Evolutionary conservation across 2,329 filamentous ascomycete species (phyloP).

Genomic region (Cladophialophora yegresii): DNA sequence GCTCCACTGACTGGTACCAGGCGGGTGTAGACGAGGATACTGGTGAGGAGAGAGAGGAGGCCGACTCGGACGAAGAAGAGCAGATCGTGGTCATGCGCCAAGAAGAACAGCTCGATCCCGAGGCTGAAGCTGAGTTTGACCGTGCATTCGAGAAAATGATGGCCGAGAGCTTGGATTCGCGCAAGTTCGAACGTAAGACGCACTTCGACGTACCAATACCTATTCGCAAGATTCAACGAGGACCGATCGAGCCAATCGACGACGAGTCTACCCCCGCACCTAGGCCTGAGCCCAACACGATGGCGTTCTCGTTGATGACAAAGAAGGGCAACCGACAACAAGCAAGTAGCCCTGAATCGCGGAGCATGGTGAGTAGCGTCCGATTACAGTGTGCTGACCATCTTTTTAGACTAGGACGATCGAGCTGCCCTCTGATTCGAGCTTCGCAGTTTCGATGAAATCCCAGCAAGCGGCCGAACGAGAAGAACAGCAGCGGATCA

Average conservation of each 20-base stretch:
- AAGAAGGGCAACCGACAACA: slow-evolving; percentile 96
- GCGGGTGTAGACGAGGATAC: slow-evolving; percentile 43
- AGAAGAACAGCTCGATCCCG: slow-evolving; percentile 86
- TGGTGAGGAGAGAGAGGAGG: slow-evolving; percentile 46
- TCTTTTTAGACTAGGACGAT: slow-evolving; percentile 77
- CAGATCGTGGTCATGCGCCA: slow-evolving; percentile 88
- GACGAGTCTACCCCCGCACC: slow-evolving; percentile 37
- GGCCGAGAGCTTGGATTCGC: slow-evolving; percentile 91
- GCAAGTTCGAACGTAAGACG: slow-evolving; percentile 92
- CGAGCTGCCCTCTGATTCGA: slow-evolving; percentile 81
- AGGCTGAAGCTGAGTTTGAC: slow-evolving; percentile 95
- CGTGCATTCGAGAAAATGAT: slow-evolving; percentile 98
- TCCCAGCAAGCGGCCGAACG: slow-evolving; percentile 91
- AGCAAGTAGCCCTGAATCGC: slow-evolving; percentile 51
- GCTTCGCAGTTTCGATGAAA: slow-evolving; percentile 94
- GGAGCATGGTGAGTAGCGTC: not conserved
- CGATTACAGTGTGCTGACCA: slow-evolving; percentile 21
- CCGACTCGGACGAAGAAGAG: slow-evolving; percentile 72
- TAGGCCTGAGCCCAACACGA: slow-evolving; percentile 58
- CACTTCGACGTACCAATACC: slow-evolving; percentile 97
- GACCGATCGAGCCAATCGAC: slow-evolving; percentile 51
- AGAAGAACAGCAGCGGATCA: slow-evolving; percentile 97
- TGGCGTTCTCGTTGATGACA: slow-evolving; percentile 95
- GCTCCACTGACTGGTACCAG: slow-evolving; percentile 37
- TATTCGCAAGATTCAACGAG: slow-evolving; percentile 70